Evolutionary conservation across 2,329 filamentous ascomycete species (phyloP), one percentile per base, ranked within the genome.

Genomic region (Myriosclerotinia scirpicola): DNA sequence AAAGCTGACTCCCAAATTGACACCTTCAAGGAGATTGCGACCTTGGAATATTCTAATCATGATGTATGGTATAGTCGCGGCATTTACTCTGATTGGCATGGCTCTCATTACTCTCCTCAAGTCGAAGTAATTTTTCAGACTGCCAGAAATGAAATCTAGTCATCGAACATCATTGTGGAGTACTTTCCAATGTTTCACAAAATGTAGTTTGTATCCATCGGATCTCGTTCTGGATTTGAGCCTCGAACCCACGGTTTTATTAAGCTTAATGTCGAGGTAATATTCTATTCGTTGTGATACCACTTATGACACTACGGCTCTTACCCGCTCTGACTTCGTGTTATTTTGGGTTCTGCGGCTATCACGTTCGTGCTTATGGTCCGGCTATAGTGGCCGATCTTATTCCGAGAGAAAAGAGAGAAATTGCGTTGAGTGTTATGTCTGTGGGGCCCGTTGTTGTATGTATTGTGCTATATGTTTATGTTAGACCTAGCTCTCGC

Each of bases 151-250:
- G 12, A 36, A 40, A 12, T 40, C 30, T n/a, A 64, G 30, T 40
- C 53, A 48, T 38, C 42, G 20, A 9, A 53, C 62, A 17, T 64
- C 62, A 38, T 36, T 64, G 30, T 64, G 42, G 42, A 64, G 62
- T 58, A 64, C 40, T 7, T 38, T 26, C n/a, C 26, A 7, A 30
- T 17, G 44, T 38, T 14, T 0, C 34, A 60, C 58, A 60, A 38
- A 34, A 50, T 5, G 14, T 22, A 38, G 11, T 50, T 12, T 5
- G 34, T 44, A 22, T n/a, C 38, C 17, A 30, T n/a, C 8, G 15
- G 9, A 38, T 17, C 30, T 20, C 2, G 38, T 50, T 44, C 44
- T n/a, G n/a, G 7, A 50, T 48, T 38, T 5, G 46, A 4, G 30
- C 14, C 44, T 44, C 44, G 30, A 3, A 22, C 17, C 20, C 30